phyloP scores from a whole-genome alignment of 352 stramenopile genomes.

The Salisapilia sapeloensis region DNA sequence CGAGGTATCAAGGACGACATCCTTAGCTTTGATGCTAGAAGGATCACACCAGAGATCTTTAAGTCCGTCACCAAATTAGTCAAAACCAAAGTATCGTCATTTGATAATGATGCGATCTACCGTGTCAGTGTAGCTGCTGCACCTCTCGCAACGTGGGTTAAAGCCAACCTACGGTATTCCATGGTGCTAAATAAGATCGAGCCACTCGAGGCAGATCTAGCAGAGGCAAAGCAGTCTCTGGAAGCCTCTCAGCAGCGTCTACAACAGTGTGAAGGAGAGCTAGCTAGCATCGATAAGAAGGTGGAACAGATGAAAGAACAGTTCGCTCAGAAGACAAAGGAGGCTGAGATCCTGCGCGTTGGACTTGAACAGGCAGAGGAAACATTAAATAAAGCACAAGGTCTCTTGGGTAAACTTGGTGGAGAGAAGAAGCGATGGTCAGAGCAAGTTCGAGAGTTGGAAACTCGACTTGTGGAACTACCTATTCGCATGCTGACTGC shows the following conservation, averaged over 20 bases:
- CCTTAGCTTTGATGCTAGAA: slow-evolving; percentile 88
- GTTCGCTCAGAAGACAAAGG: slow-evolving; percentile 85
- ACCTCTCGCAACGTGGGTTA: slow-evolving; percentile 90
- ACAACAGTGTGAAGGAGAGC: slow-evolving; percentile 79
- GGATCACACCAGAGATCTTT: slow-evolving; percentile 83
- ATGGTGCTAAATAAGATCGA: slow-evolving; percentile 93
- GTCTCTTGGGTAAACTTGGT: slow-evolving; percentile 77
- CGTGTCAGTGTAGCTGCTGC: slow-evolving; percentile 87
- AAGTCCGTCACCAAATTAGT: slow-evolving; percentile 86
- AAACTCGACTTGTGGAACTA: slow-evolving; percentile 56
- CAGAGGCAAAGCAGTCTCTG: slow-evolving; percentile 76
- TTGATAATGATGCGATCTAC: slow-evolving; percentile 90
- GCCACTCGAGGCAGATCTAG: slow-evolving; percentile 82
- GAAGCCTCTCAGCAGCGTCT: slow-evolving; percentile 80
- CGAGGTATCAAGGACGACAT: slow-evolving; percentile 94
- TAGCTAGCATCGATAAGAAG: slow-evolving; percentile 82
- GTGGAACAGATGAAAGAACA: slow-evolving; percentile 84
- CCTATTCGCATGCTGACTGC: slow-evolving; percentile 84
- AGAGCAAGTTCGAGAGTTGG: slow-evolving; percentile 76
- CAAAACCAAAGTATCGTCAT: slow-evolving; percentile 85
- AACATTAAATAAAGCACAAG: slow-evolving; percentile 85
- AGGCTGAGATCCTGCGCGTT: slow-evolving; percentile 82
- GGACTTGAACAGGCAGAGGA: slow-evolving; percentile 78
- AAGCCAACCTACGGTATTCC: slow-evolving; percentile 90
- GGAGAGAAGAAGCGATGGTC: slow-evolving; percentile 88